Conservation (phyloP, 805 yeast species). For the Spathaspora sp. region DNA sequence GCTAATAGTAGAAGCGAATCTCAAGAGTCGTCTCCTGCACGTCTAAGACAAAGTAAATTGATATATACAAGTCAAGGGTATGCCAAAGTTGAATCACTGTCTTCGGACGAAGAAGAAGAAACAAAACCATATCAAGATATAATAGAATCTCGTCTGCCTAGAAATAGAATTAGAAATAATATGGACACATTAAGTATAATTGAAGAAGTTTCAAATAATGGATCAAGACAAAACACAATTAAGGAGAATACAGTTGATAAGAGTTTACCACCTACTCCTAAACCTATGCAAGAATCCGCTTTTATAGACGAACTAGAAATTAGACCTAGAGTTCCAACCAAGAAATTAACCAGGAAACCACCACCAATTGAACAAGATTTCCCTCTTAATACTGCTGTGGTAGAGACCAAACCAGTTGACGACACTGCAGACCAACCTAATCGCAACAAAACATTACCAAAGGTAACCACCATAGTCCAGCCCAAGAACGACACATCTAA, state of each 20-base stretch:
- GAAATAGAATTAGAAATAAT: background rate
- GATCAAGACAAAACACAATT: slow-evolving; percentile 29
- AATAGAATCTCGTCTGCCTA: background rate
- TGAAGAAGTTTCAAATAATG: slow-evolving; percentile 32
- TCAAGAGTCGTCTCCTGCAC: background rate
- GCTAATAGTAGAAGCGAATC: slow-evolving; percentile 11
- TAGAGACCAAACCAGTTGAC: background rate
- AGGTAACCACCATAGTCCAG: background rate
- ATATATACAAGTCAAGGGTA: slow-evolving; percentile 35
- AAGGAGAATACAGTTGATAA: slow-evolving; percentile 1
- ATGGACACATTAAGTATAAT: slow-evolving; percentile 39
- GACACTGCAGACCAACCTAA: background rate
- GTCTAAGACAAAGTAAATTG: slow-evolving; percentile 13
- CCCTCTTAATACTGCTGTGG: background rate
- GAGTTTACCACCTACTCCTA: slow-evolving; percentile 9
- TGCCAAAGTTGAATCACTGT: slow-evolving; percentile 28
- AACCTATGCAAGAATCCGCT: background rate
- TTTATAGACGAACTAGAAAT: background rate
- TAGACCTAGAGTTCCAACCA: background rate
- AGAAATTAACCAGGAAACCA: slow-evolving; percentile 1
- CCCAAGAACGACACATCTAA: background rate
- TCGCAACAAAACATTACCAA: background rate
- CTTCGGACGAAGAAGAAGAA: slow-evolving; percentile 15
- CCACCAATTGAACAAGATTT: background rate
- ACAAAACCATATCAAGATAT: no score